Evolutionary conservation across 805 yeast genomes (phyloP).

Genomic region (Zygosaccharomyces lentus): DNA sequence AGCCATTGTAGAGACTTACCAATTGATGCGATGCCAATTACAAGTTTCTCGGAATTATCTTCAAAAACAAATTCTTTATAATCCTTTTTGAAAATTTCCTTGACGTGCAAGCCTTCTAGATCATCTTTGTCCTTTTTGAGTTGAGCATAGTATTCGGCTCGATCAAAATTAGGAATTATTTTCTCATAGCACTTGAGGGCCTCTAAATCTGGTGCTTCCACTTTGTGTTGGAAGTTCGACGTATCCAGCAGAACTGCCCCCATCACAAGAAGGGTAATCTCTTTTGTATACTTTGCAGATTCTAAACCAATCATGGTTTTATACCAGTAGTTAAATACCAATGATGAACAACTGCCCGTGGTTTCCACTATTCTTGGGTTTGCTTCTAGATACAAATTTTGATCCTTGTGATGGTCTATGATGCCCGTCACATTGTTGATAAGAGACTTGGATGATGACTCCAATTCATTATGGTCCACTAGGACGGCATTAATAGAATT

Average conservation of each 20-base stretch:
- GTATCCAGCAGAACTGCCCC: constrained; percentile 81
- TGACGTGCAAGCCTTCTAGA: constrained; percentile 52
- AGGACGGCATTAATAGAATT: constrained; percentile 45
- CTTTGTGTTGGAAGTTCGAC: constrained; percentile 56
- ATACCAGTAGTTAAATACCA: constrained; percentile 63
- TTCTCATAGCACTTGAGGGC: constrained; percentile 41
- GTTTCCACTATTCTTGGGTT: constrained; percentile 58
- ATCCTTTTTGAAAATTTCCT: constrained; percentile 73
- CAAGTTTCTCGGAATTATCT: constrained; percentile 25
- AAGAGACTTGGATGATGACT: constrained; percentile 40
- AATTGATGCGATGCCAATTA: constrained; percentile 73
- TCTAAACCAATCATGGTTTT: constrained; percentile 13
- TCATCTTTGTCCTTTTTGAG: constrained; percentile 54
- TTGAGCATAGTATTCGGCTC: constrained; percentile 28
- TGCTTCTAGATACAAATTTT: constrained; percentile 44
- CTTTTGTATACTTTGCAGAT: constrained; percentile 22
- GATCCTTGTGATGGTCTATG: constrained; percentile 88
- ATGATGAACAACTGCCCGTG: constrained; percentile 75
- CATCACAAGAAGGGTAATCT: constrained; percentile 45
- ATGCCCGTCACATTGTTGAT: constrained; percentile 48
- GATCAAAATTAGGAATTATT: constrained; percentile 19
- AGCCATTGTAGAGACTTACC: constrained; percentile 62
- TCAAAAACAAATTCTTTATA: constrained; percentile 62
- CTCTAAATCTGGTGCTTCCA: constrained; percentile 52
- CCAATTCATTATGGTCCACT: constrained; percentile 80